phyloP scores from a whole-genome alignment of 495 filamentous ascomycete genomes.

The Cudoniella acicularis region DNA sequence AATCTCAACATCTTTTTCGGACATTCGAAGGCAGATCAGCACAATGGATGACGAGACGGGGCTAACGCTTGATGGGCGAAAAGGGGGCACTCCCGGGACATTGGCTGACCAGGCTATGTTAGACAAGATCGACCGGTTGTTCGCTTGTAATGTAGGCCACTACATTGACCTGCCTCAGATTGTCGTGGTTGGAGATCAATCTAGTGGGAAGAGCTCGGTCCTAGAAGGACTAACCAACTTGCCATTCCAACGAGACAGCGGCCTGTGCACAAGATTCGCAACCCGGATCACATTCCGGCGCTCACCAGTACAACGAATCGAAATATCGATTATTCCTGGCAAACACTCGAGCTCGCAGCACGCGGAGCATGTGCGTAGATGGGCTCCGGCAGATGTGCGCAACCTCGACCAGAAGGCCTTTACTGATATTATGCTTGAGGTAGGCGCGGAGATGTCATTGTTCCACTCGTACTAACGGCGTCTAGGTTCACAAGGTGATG shows the following conservation, averaged over 20 bases:
- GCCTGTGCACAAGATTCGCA: conserved; percentile 54
- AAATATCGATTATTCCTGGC: conserved; percentile 16
- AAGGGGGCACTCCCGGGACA: too few species aligned
- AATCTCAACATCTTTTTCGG: too few species aligned
- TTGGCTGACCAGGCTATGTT: not conserved
- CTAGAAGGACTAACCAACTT: conserved; percentile 48
- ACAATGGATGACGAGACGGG: too few species aligned
- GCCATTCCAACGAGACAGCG: conserved; percentile 43
- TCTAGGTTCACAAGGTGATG: conserved; percentile 30
- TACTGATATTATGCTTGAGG: conserved; percentile 28
- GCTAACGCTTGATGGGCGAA: too few species aligned
- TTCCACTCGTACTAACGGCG: conserved; percentile 4
- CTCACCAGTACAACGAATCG: conserved; percentile 24
- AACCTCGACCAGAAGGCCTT: conserved; percentile 22
- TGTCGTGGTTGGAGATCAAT: conserved; percentile 44
- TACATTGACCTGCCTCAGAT: conserved; percentile 6
- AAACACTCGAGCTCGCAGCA: conserved; percentile 39
- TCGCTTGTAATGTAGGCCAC: conserved; percentile 7
- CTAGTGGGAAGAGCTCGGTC: conserved; percentile 50
- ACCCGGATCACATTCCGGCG: conserved; percentile 52
- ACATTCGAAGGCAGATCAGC: too few species aligned
- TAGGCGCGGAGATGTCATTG: conserved; percentile 8
- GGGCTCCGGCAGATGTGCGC: conserved; percentile 15
- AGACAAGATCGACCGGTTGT: conserved; percentile 2
- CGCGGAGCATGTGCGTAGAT: conserved; percentile 20